Evolutionary conservation across 345 rosid genomes (phyloP).

Genomic region (Populus simonii): DNA sequence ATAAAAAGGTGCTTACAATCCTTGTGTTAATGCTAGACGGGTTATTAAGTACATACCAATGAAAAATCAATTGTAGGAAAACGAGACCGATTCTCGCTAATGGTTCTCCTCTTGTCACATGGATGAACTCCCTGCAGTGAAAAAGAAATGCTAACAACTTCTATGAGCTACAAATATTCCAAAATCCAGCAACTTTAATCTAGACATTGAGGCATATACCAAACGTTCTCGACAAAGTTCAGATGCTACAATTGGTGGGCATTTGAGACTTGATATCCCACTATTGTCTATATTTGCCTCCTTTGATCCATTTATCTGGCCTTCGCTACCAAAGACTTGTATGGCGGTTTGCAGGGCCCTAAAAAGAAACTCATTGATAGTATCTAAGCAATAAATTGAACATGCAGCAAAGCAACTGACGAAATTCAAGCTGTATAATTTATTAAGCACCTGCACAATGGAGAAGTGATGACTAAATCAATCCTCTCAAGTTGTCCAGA

Average conservation of each 20-base stretch:
- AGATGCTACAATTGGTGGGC: constrained; percentile 60
- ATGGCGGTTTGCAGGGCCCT: constrained; percentile 82
- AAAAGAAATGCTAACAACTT: neutral
- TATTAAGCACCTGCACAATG: constrained; percentile 44
- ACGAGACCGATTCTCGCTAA: constrained; percentile 44
- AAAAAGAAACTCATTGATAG: neutral
- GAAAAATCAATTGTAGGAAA: constrained; percentile 74
- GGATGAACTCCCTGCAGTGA: constrained; percentile 66
- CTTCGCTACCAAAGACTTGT: constrained; percentile 54
- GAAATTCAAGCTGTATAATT: neutral
- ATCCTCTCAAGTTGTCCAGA: constrained; percentile 31
- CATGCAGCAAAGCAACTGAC: neutral
- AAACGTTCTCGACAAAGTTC: constrained; percentile 76
- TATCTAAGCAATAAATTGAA: neutral
- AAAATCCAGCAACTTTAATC: neutral
- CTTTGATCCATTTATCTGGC: neutral
- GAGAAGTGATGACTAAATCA: constrained; percentile 58
- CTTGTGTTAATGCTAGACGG: neutral
- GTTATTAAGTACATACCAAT: constrained; percentile 37
- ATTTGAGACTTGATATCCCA: constrained; percentile 24
- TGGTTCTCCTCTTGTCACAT: constrained; percentile 64
- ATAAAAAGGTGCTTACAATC: neutral
- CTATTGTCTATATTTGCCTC: constrained; percentile 15
- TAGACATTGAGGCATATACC: constrained; percentile 30
- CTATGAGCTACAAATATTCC: neutral